Evolutionary conservation across 768 basidiomycete species (phyloP).

Genomic region (Psilocybe sp.): DNA sequence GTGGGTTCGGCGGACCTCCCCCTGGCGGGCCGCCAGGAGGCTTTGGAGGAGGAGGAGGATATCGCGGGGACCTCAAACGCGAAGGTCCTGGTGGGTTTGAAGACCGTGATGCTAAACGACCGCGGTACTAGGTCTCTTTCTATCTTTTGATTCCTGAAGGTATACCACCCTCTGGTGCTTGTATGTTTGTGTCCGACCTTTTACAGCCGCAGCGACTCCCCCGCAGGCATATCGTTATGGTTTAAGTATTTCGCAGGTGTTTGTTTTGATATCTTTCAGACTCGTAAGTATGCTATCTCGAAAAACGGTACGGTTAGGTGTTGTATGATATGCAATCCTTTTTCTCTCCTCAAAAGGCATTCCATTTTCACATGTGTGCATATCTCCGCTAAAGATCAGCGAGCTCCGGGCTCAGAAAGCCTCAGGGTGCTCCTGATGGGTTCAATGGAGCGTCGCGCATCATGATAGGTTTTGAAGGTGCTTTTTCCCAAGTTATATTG

Average conservation of each 20-base stretch:
- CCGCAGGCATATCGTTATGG: constrained; percentile 15
- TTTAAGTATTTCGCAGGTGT: constrained; percentile 22
- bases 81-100: constrained; percentile 77
- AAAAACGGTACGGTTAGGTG: constrained; percentile 2
- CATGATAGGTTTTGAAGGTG: too few species aligned
- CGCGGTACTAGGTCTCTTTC: constrained; percentile 61
- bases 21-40: constrained; percentile 29
- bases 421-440: too few species aligned
- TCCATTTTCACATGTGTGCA: too few species aligned
- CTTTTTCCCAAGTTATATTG: too few species aligned
- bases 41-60: constrained; percentile 48
- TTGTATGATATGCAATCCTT: constrained; percentile 9
- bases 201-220: constrained; percentile 19
- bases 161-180: constrained; percentile 19
- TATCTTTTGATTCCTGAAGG: background rate
- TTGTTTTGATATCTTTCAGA: constrained; percentile 11
- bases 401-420: too few species aligned
- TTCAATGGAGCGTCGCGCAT: too few species aligned
- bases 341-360: background rate
- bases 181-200: constrained; percentile 18
- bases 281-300: constrained; percentile 21
- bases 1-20: constrained; percentile 42
- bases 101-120: constrained; percentile 79
- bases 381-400: too few species aligned
- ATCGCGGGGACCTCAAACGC: constrained; percentile 74